Conservation (phyloP, 2,329 filamentous ascomycete genomes). For the Alternaria consortialis region DNA sequence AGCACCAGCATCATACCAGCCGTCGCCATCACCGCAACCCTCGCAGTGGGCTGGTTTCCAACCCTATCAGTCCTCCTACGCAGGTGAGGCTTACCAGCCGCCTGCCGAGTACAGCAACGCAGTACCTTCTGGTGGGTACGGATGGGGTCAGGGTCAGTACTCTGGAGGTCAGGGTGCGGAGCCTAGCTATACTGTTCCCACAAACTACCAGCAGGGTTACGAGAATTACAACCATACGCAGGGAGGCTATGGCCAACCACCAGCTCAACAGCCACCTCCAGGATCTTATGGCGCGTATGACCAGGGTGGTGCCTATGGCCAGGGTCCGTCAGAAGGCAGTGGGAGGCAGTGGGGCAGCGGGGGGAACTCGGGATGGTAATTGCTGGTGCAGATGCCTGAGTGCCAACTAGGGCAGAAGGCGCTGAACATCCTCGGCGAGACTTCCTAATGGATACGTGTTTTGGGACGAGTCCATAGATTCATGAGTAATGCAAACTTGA, state of each 20-base stretch:
- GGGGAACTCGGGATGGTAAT: slow-evolving; percentile 39
- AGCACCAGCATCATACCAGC: slow-evolving; percentile 27
- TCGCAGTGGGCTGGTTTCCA: slow-evolving; percentile 45
- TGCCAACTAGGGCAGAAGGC: not conserved
- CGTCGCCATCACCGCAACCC: slow-evolving; percentile 38
- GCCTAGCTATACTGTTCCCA: slow-evolving; percentile 45
- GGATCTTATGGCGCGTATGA: slow-evolving; percentile 36
- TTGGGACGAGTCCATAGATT: not conserved
- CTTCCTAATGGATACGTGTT: not conserved
- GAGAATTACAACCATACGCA: slow-evolving; percentile 35
- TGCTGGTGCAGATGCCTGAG: not conserved
- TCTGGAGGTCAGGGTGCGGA: slow-evolving; percentile 44
- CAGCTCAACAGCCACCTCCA: slow-evolving; percentile 24
- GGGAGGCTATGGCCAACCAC: slow-evolving; percentile 28
- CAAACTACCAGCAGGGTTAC: slow-evolving; percentile 50
- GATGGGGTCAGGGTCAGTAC: slow-evolving; percentile 45
- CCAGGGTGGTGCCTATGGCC: slow-evolving; percentile 31
- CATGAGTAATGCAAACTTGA: slow-evolving; percentile 14
- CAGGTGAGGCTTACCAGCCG: slow-evolving; percentile 40
- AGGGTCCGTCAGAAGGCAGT: slow-evolving; percentile 18
- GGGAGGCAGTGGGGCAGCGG: slow-evolving; percentile 46
- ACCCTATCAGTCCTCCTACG: slow-evolving; percentile 48
- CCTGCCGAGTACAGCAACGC: slow-evolving; percentile 40
- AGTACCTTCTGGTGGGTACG: slow-evolving; percentile 33
- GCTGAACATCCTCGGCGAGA: not conserved